Conservation (phyloP, 139 green algal genomes). For the Trebouxia sp. region DNA sequence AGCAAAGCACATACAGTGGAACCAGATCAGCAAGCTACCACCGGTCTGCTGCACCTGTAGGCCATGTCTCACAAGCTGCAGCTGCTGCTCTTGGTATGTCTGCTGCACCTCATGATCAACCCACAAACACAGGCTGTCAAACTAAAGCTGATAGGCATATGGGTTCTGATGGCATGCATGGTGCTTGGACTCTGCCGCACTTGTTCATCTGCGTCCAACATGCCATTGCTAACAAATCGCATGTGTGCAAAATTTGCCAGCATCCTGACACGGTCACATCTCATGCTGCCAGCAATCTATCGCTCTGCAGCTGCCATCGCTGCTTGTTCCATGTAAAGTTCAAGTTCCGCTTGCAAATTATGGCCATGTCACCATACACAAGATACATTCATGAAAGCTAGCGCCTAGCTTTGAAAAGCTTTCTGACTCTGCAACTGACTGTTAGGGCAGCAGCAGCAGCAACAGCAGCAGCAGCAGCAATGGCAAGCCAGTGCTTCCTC, state of each 20-base stretch:
- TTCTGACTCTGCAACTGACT: neutral
- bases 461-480: neutral
- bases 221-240: too few relatives aligned
- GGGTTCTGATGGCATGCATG: too few relatives aligned
- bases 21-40: neutral
- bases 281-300: too few relatives aligned
- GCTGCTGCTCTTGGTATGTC: neutral
- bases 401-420: neutral
- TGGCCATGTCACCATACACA: neutral
- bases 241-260: too few relatives aligned
- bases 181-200: too few relatives aligned
- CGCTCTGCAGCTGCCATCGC: too few relatives aligned
- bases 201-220: too few relatives aligned
- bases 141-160: too few relatives aligned
- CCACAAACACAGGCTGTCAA: neutral
- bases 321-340: too few relatives aligned
- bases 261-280: too few relatives aligned
- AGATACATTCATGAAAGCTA: too few relatives aligned
- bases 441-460: slow-evolving; percentile 11
- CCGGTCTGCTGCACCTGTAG: neutral
- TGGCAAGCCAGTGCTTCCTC: neutral
- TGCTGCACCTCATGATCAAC: neutral
- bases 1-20: neutral
- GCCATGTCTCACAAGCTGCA: slow-evolving; percentile 1
- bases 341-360: too few relatives aligned